Conservation (phyloP, 2,329 filamentous ascomycete genomes). For the Pleoardoris graminearum region DNA sequence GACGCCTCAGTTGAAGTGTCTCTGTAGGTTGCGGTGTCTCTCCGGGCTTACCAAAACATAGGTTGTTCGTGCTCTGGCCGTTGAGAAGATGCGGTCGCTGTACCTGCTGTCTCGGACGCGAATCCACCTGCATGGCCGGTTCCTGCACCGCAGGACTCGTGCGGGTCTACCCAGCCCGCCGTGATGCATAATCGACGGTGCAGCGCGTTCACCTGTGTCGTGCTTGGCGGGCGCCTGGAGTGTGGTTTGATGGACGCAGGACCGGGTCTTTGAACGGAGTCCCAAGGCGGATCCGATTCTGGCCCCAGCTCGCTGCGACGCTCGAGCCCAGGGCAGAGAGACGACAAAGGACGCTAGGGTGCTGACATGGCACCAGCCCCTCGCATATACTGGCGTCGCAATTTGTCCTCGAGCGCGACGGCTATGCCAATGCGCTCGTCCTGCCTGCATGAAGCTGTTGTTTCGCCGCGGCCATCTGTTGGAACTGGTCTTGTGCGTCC, state of each 20-base stretch:
- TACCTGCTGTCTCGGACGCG: neutral
- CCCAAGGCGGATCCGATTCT: slow-evolving; percentile 35
- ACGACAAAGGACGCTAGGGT: slow-evolving; percentile 28
- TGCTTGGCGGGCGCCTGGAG: slow-evolving; percentile 6
- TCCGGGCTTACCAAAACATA: neutral
- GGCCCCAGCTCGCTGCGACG: slow-evolving; percentile 26
- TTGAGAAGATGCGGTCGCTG: slow-evolving; percentile 1
- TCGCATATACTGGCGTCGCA: slow-evolving; percentile 37
- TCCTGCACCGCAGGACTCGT: slow-evolving; percentile 1
- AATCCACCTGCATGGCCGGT: slow-evolving; percentile 8
- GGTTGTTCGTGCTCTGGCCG: neutral
- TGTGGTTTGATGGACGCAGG: slow-evolving; percentile 17
- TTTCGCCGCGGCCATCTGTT: slow-evolving; percentile 17
- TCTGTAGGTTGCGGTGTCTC: neutral
- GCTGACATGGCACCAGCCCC: slow-evolving; percentile 28
- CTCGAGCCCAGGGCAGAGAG: slow-evolving; percentile 26
- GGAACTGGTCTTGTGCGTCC: slow-evolving; percentile 27
- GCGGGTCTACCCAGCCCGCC: neutral
- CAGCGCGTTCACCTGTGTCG: neutral
- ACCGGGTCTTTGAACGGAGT: slow-evolving; percentile 19
- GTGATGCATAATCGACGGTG: neutral
- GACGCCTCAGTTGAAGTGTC: slow-evolving; percentile 15
- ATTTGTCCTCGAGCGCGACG: slow-evolving; percentile 24
- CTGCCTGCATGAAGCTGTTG: slow-evolving; percentile 24
- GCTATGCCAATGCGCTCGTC: slow-evolving; percentile 22